A percentile compares a stretch with the other conserved stretches of the same genome.
Evolutionary conservation across 768 basidiomycete species (phyloP).

Genomic region (Russula brevipes): DNA sequence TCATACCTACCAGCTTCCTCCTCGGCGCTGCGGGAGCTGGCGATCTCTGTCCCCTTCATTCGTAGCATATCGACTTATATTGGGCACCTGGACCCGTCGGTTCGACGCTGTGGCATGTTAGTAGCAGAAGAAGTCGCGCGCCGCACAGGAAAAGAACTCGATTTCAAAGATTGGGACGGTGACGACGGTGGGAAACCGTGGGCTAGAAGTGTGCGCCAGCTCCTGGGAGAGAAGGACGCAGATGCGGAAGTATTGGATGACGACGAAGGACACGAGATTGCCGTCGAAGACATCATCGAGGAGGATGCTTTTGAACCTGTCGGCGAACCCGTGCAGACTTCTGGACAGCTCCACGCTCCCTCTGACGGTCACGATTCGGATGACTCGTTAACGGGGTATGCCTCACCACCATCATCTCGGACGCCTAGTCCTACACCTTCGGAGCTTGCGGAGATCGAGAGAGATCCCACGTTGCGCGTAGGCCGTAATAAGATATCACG

Average conservation of each 20-base stretch:
- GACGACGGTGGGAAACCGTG: slow-evolving; percentile 59
- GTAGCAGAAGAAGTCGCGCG: slow-evolving; percentile 76
- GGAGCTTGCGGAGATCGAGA: slow-evolving; percentile 77
- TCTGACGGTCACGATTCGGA: slow-evolving; percentile 62
- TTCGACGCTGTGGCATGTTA: slow-evolving; percentile 90
- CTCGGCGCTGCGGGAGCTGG: slow-evolving; percentile 40
- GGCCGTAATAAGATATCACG: slow-evolving; percentile 63
- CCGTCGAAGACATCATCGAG: neutral
- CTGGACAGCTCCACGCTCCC: neutral
- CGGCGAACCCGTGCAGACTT: neutral
- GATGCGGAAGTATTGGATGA: slow-evolving; percentile 36
- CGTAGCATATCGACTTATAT: slow-evolving; percentile 69
- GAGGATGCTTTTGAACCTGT: neutral
- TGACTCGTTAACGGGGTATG: slow-evolving; percentile 76
- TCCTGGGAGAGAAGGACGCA: slow-evolving; percentile 48
- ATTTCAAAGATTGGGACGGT: slow-evolving; percentile 84
- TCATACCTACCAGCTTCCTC: slow-evolving; percentile 56
- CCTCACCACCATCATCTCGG: slow-evolving; percentile 58
- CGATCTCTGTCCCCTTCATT: slow-evolving; percentile 58
- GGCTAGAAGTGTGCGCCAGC: slow-evolving; percentile 54
- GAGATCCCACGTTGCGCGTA: slow-evolving; percentile 75
- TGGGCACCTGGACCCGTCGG: slow-evolving; percentile 62
- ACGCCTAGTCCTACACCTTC: slow-evolving; percentile 76
- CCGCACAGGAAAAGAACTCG: slow-evolving; percentile 55
- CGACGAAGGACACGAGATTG: slow-evolving; percentile 3